Conservation (phyloP, 2,329 filamentous ascomycete genomes). For the Colletotrichum karsti region DNA sequence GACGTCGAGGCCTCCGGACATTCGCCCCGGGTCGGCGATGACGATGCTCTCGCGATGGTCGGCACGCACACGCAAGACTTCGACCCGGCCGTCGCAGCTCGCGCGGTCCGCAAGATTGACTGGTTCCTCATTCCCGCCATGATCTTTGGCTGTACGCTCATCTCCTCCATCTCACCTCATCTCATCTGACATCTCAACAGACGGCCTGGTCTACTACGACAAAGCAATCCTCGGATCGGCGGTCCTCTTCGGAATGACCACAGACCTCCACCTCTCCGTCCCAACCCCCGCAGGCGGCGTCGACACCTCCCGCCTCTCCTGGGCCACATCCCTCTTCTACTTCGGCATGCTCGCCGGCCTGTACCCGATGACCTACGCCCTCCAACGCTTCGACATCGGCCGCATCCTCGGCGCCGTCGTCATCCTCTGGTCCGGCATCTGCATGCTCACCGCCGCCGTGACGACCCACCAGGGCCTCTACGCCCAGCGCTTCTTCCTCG, state of each 20-base stretch:
- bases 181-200: constrained; percentile 30
- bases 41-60: constrained; percentile 67
- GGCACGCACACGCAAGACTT: constrained; percentile 62
- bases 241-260: constrained; percentile 79
- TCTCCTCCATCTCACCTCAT: not conserved
- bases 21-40: constrained; percentile 33
- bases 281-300: constrained; percentile 57
- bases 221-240: constrained; percentile 79
- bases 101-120: constrained; percentile 73
- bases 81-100: constrained; percentile 62
- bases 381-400: constrained; percentile 75
- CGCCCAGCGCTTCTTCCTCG: constrained; percentile 71
- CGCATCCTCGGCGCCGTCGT: constrained; percentile 70
- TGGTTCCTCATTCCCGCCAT: constrained; percentile 74
- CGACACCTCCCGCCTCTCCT: constrained; percentile 74
- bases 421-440: constrained; percentile 72
- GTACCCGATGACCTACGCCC: constrained; percentile 76
- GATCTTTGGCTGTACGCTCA: constrained; percentile 55
- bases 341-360: constrained; percentile 80
- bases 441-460: constrained; percentile 75
- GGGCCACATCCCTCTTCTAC: constrained; percentile 84
- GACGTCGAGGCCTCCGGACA: not conserved
- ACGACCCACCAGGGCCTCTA: constrained; percentile 70
- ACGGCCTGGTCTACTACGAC: constrained; percentile 54
- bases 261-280: constrained; percentile 67